These are phyloP conservation scores for Sclerotinia spermophila DNA, from an alignment of 2,329 filamentous ascomycete species.

Conservation along the genomic window DNA sequence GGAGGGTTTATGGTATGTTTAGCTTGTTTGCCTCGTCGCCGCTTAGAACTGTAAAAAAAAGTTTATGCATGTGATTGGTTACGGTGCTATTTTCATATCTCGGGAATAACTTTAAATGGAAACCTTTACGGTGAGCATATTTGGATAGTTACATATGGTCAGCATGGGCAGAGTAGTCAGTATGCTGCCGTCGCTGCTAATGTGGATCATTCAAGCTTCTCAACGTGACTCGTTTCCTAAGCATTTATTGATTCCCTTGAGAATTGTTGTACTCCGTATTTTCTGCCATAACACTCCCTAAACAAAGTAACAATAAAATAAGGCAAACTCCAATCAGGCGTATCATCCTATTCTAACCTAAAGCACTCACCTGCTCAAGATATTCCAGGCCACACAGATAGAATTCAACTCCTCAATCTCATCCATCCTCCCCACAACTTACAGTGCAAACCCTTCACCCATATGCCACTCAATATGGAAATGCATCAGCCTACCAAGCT, in stretches of 20 bases:
- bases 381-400: constrained; percentile 17
- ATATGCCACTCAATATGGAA: constrained; percentile 46
- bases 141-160: background rate
- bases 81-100: background rate
- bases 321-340: background rate
- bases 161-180: background rate
- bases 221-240: background rate
- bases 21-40: background rate
- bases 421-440: constrained; percentile 42
- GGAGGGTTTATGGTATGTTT: background rate
- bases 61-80: background rate
- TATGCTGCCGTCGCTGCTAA: background rate
- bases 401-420: constrained; percentile 11
- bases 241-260: background rate
- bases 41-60: background rate
- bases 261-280: background rate
- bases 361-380: background rate
- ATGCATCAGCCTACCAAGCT: constrained; percentile 23
- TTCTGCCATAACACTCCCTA: background rate
- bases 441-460: constrained; percentile 47
- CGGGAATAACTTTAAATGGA: background rate
- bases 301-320: background rate
- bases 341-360: constrained; percentile 16
- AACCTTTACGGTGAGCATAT: background rate
- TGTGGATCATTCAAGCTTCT: background rate